Percentiles rank a stretch among this genome's conserved stretches.
Evolutionary conservation across 208 protist genomes (phyloP).

Genomic region (Spongospora subterranea): DNA sequence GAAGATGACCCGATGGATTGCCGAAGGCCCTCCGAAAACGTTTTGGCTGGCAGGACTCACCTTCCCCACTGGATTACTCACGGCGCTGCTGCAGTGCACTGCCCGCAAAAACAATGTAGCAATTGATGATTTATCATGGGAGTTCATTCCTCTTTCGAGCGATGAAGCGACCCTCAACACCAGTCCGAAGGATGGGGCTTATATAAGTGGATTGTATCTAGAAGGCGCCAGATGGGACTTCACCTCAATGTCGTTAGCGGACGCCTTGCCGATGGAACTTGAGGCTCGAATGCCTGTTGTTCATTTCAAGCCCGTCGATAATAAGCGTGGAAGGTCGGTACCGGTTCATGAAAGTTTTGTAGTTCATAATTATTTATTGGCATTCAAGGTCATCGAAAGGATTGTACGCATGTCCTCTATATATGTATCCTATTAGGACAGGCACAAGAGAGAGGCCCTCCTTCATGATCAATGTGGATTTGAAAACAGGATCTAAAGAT

Average conservation of each 20-base stretch:
- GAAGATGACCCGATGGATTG: constrained; percentile 87
- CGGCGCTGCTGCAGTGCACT: constrained; percentile 92
- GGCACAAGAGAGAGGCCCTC: constrained; percentile 92
- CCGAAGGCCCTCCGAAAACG: constrained; percentile 84
- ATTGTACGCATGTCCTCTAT: constrained; percentile 92
- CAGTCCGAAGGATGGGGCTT: constrained; percentile 91
- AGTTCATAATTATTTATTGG: constrained; percentile 74
- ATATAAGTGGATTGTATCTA: constrained; percentile 92
- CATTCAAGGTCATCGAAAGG: constrained; percentile 79
- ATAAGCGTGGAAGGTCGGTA: constrained; percentile 80
- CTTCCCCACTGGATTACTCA: constrained; percentile 97
- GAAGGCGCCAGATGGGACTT: constrained; percentile 94
- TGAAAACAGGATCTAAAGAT: constrained; percentile 80
- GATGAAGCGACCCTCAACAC: constrained; percentile 87
- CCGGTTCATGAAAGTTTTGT: background rate
- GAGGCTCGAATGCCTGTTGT: constrained; percentile 95
- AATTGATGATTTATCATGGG: constrained; percentile 96
- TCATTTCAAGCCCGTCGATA: constrained; percentile 91
- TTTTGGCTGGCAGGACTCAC: constrained; percentile 98
- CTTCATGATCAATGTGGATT: constrained; percentile 91
- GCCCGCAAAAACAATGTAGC: constrained; percentile 85
- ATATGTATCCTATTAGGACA: constrained; percentile 95
- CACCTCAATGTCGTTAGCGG: constrained; percentile 84
- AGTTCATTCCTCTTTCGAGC: constrained; percentile 88
- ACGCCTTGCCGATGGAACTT: constrained; percentile 95